Conservation (phyloP, 768 basidiomycete species). For the Sistotremastrum suecicum region DNA sequence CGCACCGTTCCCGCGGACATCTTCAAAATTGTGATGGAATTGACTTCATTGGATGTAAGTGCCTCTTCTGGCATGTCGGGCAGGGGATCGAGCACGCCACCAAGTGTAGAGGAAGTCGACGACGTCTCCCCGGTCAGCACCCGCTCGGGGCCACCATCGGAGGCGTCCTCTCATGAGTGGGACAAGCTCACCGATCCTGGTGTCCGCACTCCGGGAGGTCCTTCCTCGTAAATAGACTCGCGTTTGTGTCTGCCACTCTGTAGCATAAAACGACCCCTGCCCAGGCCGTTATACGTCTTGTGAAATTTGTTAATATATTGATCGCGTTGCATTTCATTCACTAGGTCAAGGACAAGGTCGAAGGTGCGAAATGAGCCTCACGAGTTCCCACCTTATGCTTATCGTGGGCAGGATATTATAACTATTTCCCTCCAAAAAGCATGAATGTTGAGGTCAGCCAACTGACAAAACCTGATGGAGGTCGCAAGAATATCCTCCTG, state of each 20-base stretch:
- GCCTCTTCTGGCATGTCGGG: conserved; percentile 26
- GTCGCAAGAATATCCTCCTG: conserved; percentile 30
- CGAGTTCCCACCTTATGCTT: neutral
- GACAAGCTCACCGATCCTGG: conserved; percentile 74
- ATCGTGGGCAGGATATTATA: conserved; percentile 50
- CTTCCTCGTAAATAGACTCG: neutral
- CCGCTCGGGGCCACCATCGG: conserved; percentile 56
- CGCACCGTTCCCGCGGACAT: conserved; percentile 72
- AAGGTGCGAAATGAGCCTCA: conserved; percentile 50
- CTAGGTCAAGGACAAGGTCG: conserved; percentile 51
- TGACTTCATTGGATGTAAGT: conserved; percentile 87
- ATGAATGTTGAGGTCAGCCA: conserved; percentile 52
- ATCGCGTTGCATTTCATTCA: no score
- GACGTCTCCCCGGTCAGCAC: conserved; percentile 41
- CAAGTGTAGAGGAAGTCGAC: conserved; percentile 30
- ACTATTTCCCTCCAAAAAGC: conserved; percentile 58
- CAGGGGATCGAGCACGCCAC: conserved; percentile 14
- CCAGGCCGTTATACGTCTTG: no score
- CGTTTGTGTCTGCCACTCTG: conserved; percentile 6
- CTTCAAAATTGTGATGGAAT: conserved; percentile 75
- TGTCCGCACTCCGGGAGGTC: conserved; percentile 21
- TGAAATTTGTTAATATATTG: no score
- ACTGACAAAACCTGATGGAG: conserved; percentile 14
- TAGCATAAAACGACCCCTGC: neutral
- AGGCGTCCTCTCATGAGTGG: conserved; percentile 84